phyloP scores from a whole-genome alignment of 345 rosid genomes.

The Eucalyptus regnans region DNA sequence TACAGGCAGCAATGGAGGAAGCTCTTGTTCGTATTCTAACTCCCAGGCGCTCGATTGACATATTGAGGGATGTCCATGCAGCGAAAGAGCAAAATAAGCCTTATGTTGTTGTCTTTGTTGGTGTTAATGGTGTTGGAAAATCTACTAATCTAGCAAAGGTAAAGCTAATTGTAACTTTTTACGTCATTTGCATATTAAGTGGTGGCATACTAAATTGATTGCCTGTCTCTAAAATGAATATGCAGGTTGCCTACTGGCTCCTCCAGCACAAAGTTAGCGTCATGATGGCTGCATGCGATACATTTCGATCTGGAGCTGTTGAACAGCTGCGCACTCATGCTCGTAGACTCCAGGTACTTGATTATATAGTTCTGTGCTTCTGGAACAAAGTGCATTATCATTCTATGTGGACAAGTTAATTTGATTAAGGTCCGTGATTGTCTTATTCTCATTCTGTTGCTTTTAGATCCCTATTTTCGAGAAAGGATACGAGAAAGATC shows the following conservation, averaged over 20 bases:
- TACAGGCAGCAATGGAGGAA: constrained; percentile 94
- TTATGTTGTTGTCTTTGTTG: constrained; percentile 95
- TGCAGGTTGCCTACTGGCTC: constrained; percentile 97
- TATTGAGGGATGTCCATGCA: constrained; percentile 86
- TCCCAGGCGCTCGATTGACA: constrained; percentile 95
- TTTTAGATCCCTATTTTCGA: constrained; percentile 88
- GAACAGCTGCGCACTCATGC: constrained; percentile 98
- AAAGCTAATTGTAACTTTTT: not conserved
- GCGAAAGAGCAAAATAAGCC: constrained; percentile 88
- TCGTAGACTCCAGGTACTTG: constrained; percentile 80
- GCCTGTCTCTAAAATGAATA: not conserved
- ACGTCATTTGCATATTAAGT: not conserved
- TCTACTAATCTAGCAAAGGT: constrained; percentile 96
- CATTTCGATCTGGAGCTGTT: constrained; percentile 98
- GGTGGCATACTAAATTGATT: not conserved
- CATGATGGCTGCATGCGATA: constrained; percentile 99
- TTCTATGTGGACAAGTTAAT: not conserved
- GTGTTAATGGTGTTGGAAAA: constrained; percentile 98
- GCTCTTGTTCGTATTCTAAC: constrained; percentile 95
- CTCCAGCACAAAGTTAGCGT: constrained; percentile 79
- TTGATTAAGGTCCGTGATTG: not conserved
- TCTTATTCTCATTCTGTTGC: not conserved
- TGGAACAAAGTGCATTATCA: not conserved
- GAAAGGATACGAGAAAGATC: constrained; percentile 98
- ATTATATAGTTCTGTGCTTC: not conserved